Percentiles rank a stretch among this genome's conserved stretches.
phyloP scores from a whole-genome alignment of 768 basidiomycete species.

The Lactarius hatsudake region DNA sequence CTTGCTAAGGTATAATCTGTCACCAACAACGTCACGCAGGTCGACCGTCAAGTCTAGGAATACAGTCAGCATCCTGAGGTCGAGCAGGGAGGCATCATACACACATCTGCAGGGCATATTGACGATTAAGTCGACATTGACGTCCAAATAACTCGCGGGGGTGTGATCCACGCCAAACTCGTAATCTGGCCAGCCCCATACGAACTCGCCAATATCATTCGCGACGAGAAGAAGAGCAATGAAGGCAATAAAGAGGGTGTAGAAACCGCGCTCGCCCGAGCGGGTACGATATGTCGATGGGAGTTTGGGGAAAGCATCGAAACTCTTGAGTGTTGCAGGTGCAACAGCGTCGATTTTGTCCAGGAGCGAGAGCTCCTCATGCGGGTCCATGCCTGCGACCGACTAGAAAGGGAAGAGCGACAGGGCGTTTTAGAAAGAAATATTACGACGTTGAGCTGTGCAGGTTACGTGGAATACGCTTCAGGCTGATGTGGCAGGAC shows the following conservation, averaged over 20 bases:
- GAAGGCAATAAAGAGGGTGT: conserved; percentile 60
- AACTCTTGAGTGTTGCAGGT: conserved; percentile 33
- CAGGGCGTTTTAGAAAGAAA: not conserved
- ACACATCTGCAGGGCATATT: conserved; percentile 91
- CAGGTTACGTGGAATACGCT: not conserved
- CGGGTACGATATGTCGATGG: conserved; percentile 38
- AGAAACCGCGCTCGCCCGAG: conserved; percentile 26
- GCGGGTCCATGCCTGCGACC: conserved; percentile 52
- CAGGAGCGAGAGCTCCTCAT: conserved; percentile 23
- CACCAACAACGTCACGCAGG: conserved; percentile 89
- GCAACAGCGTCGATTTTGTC: conserved; percentile 32
- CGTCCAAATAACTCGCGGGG: conserved; percentile 58
- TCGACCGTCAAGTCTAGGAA: conserved; percentile 78
- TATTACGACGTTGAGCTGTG: not conserved
- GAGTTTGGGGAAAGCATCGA: conserved; percentile 43
- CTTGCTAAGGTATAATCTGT: conserved; percentile 79
- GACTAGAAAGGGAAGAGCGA: conserved; percentile 56
- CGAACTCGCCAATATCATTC: conserved; percentile 86
- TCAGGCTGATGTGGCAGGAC: conserved; percentile 13
- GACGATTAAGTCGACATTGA: conserved; percentile 92
- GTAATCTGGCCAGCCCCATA: conserved; percentile 92
- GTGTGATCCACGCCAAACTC: conserved; percentile 83
- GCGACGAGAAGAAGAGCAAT: conserved; percentile 72
- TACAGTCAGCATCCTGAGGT: conserved; percentile 4
- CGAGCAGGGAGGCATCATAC: conserved; percentile 34